Evolutionary conservation across 257 asterid species (phyloP).

Genomic region (Nicotiana obtusifolia): DNA sequence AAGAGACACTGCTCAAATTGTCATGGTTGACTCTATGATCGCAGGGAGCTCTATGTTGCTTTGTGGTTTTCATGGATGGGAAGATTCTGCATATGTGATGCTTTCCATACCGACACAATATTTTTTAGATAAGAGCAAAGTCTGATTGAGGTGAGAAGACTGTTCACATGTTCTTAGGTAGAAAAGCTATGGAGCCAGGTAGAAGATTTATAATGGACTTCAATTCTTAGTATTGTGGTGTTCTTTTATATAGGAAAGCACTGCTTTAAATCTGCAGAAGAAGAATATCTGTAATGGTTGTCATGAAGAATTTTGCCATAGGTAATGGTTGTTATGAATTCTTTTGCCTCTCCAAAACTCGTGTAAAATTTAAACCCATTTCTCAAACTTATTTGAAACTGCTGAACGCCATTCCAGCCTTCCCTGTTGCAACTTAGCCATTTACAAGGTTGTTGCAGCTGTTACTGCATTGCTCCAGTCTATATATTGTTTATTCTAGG

Average conservation of each 20-base stretch:
- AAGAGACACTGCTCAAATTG: background rate
- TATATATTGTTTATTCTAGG: background rate
- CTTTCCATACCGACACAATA: background rate
- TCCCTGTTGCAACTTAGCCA: background rate
- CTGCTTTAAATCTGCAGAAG: background rate
- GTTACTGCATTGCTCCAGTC: background rate
- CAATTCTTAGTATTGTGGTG: background rate
- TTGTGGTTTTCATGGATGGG: background rate
- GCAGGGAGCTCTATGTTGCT: background rate
- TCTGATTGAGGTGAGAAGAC: background rate
- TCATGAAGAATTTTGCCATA: too few species aligned
- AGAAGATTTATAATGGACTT: background rate
- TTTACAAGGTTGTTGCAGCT: background rate
- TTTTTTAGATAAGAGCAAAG: background rate
- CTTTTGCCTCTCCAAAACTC: background rate
- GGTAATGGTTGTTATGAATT: background rate
- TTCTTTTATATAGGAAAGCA: too few species aligned
- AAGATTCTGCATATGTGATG: background rate
- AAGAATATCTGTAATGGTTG: background rate
- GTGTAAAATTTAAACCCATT: background rate
- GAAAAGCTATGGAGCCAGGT: background rate
- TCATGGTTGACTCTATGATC: background rate
- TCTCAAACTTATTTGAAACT: background rate
- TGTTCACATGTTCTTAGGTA: background rate
- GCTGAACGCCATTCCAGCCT: background rate